A percentile compares a stretch with the other conserved stretches of the same genome.
Evolutionary conservation across 139 green algal genomes (phyloP).

Genomic region (Volvox reticuliferus): DNA sequence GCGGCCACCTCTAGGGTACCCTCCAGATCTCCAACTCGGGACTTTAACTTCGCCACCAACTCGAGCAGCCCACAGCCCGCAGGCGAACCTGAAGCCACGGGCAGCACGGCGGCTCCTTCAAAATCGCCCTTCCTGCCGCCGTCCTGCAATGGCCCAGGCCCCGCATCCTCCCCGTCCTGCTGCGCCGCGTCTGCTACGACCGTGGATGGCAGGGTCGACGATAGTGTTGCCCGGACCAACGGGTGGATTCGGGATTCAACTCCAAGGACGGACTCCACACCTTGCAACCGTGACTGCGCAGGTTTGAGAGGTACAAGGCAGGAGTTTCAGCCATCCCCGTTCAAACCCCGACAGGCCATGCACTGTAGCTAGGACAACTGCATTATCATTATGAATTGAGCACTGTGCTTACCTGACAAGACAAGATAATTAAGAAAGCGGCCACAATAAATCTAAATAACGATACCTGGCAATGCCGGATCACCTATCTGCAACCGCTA

Average conservation of each 20-base stretch:
- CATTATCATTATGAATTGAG: too few species aligned
- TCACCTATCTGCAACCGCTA: too few species aligned
- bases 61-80: background rate
- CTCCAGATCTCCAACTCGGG: conserved; percentile 11
- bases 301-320: too few species aligned
- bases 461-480: too few species aligned
- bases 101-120: background rate
- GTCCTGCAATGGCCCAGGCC: background rate
- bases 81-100: background rate
- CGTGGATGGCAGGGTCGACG: background rate
- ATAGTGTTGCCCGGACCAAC: background rate
- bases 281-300: background rate
- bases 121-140: background rate
- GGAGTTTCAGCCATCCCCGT: too few species aligned
- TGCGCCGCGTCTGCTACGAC: background rate
- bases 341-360: too few species aligned
- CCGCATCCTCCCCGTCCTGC: background rate
- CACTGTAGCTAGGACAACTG: too few species aligned
- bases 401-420: too few species aligned
- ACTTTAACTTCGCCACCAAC: background rate
- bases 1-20: background rate
- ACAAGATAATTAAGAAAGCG: too few species aligned
- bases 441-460: too few species aligned
- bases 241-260: background rate
- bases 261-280: conserved; percentile 8